Conservation (phyloP, 2,329 filamentous ascomycete genomes). For the Penicillium freii region DNA sequence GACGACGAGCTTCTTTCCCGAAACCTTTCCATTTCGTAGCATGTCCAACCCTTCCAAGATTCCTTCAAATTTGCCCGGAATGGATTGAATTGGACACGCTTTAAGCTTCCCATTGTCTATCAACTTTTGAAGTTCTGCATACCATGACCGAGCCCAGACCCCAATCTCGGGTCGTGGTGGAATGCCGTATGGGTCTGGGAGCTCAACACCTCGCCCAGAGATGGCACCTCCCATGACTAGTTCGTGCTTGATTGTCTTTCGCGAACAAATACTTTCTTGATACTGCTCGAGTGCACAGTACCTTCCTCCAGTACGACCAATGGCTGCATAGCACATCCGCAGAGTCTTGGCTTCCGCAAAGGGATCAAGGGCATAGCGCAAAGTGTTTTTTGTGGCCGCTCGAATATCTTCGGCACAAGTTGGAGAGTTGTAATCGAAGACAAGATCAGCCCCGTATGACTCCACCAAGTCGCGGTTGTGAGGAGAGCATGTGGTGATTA, state of each 20-base stretch:
- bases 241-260: constrained; percentile 23
- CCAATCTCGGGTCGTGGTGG: constrained; percentile 20
- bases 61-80: constrained; percentile 17
- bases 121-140: constrained; percentile 13
- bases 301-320: constrained; percentile 22
- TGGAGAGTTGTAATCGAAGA: constrained; percentile 39
- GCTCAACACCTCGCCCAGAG: constrained; percentile 20
- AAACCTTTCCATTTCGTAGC: constrained; percentile 19
- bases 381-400: constrained; percentile 34
- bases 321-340: constrained; percentile 20
- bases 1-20: constrained; percentile 24
- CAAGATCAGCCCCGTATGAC: constrained; percentile 35
- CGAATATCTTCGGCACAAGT: constrained; percentile 33
- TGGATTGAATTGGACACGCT: constrained; percentile 10
- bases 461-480: constrained; percentile 35
- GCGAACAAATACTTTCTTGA: constrained; percentile 16
- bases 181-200: constrained; percentile 24
- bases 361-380: constrained; percentile 23
- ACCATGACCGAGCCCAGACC: constrained; percentile 22
- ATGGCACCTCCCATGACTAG: constrained; percentile 27
- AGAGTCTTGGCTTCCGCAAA: constrained; percentile 23
- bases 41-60: constrained; percentile 18
- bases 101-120: constrained; percentile 15
- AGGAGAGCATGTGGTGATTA: constrained; percentile 38
- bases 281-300: constrained; percentile 27